Evolutionary conservation across 768 basidiomycete genomes (phyloP).

Genomic region (Pseudohyphozyma bogoriensis): DNA sequence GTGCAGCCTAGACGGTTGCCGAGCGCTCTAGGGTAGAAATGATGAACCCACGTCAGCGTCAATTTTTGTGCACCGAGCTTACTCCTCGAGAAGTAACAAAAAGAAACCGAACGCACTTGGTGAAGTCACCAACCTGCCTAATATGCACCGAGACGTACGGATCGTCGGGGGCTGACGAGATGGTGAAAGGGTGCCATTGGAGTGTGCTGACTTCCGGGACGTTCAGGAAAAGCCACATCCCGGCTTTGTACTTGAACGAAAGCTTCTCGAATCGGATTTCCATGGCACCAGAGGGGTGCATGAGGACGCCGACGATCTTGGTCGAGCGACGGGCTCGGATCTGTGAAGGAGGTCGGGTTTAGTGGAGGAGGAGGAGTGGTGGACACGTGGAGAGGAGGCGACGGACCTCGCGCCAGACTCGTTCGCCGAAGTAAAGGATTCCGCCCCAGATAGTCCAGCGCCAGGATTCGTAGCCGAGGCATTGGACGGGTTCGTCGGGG

Average conservation of each 20-base stretch:
- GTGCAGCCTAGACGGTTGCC: conserved; percentile 65
- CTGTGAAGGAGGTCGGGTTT: conserved; percentile 1
- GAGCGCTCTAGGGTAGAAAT: conserved; percentile 48
- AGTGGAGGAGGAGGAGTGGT: background rate
- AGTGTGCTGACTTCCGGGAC: conserved; percentile 70
- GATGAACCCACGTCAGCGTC: background rate
- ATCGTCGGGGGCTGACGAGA: conserved; percentile 64
- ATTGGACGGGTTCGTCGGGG: conserved; percentile 37
- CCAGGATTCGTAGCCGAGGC: conserved; percentile 81
- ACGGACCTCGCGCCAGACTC: conserved; percentile 58
- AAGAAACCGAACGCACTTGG: conserved; percentile 33
- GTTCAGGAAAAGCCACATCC: conserved; percentile 85
- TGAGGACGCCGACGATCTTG: conserved; percentile 68
- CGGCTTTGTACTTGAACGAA: conserved; percentile 79
- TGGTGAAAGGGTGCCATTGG: conserved; percentile 86
- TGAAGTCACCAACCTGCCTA: conserved; percentile 86
- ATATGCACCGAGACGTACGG: conserved; percentile 86
- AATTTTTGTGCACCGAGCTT: conserved; percentile 23
- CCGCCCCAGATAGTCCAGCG: conserved; percentile 82
- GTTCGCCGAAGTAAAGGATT: conserved; percentile 77
- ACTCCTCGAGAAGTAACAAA: conserved; percentile 1
- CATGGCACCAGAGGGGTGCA: conserved; percentile 87
- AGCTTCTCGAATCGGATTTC: conserved; percentile 86
- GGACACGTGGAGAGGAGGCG: background rate
- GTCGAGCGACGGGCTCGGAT: conserved; percentile 69